Conservation (phyloP, 257 asterid genomes). For the Scutellaria galericulata region DNA sequence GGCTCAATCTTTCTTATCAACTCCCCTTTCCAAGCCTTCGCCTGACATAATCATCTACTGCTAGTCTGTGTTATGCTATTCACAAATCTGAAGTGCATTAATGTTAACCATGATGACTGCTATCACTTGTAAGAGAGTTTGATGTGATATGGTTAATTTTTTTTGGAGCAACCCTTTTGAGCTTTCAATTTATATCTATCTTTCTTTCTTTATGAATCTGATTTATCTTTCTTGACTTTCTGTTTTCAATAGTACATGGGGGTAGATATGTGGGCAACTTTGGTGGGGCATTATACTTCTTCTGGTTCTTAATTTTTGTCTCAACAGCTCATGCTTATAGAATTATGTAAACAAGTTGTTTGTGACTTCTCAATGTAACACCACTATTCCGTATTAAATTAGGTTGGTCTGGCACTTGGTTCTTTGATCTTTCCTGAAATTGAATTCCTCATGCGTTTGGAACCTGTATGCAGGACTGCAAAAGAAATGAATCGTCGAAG, state of each 20-base stretch:
- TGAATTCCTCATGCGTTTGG: neutral
- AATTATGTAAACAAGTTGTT: constrained; percentile 8
- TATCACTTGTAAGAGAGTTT: neutral
- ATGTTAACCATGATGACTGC: constrained; percentile 16
- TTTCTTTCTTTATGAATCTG: neutral
- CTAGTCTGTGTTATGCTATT: constrained; percentile 12
- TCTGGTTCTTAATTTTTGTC: constrained; percentile 12
- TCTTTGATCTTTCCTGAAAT: neutral
- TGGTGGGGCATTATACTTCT: neutral
- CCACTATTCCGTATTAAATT: neutral
- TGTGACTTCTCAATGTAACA: neutral
- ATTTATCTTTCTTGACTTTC: neutral
- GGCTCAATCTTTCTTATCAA: neutral
- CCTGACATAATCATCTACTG: neutral
- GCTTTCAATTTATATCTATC: constrained; percentile 4
- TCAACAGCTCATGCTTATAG: neutral
- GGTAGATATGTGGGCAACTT: neutral
- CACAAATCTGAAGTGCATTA: neutral
- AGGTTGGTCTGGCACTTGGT: constrained; percentile 12
- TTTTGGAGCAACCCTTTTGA: constrained; percentile 9
- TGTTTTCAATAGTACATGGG: constrained; percentile 7
- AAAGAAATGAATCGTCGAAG: constrained; percentile 92
- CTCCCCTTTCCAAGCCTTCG: neutral
- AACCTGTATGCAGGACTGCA: constrained; percentile 62
- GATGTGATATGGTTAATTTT: constrained; percentile 6